Conservation (phyloP, 2,329 filamentous ascomycete species). For the Clonostachys rhizophaga region DNA sequence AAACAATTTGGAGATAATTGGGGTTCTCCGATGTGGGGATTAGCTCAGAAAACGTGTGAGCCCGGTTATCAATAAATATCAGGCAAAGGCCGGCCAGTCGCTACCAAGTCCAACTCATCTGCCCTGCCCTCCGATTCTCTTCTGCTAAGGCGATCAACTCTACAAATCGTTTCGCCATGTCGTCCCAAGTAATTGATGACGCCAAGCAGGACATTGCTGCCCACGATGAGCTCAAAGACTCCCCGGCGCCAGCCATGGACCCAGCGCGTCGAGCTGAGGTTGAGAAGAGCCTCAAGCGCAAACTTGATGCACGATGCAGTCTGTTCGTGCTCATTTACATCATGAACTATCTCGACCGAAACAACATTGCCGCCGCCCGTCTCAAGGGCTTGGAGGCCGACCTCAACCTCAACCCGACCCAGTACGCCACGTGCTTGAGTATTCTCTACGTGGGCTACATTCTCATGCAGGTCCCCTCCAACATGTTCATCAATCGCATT, state of each 20-base stretch:
- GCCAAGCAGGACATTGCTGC: neutral
- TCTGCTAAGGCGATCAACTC: too few relatives aligned
- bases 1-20: too few relatives aligned
- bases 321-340: constrained; percentile 74
- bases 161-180: too few relatives aligned
- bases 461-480: constrained; percentile 28
- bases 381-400: constrained; percentile 62
- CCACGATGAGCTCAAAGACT: neutral
- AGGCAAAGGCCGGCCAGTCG: too few relatives aligned
- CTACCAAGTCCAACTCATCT: too few relatives aligned
- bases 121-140: too few relatives aligned
- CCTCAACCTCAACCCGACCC: constrained; percentile 39
- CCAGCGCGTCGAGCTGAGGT: constrained; percentile 46
- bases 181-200: neutral
- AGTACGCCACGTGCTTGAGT: constrained; percentile 42
- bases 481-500: constrained; percentile 29
- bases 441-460: constrained; percentile 39
- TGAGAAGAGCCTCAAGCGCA: constrained; percentile 62
- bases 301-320: constrained; percentile 65
- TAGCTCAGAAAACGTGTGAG: too few relatives aligned
- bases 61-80: too few relatives aligned
- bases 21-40: too few relatives aligned
- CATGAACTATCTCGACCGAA: constrained; percentile 65
- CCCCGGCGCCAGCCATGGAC: constrained; percentile 9
- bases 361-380: constrained; percentile 64